Conservation (phyloP, 208 protist genomes). For the Strigomonas culicis region DNA sequence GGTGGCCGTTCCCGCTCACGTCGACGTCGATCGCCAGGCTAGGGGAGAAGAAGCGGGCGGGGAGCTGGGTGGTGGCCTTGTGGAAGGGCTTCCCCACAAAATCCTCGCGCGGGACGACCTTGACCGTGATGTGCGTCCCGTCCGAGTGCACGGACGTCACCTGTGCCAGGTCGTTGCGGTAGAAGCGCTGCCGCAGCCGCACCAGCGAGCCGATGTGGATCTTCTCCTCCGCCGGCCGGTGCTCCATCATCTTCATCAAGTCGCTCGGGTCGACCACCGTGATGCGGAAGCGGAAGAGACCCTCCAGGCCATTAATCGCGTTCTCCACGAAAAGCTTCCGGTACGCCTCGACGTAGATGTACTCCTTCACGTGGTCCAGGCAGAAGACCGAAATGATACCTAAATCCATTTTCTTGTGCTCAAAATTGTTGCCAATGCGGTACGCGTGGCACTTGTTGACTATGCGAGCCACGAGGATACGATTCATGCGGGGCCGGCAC, state of each 20-base stretch:
- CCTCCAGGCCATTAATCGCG: constrained; percentile 81
- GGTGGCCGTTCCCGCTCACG: constrained; percentile 54
- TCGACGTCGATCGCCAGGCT: constrained; percentile 40
- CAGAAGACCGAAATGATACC: constrained; percentile 91
- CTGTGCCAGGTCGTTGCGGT: constrained; percentile 83
- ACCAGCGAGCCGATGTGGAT: constrained; percentile 77
- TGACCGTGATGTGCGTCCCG: constrained; percentile 59
- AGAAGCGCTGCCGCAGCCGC: constrained; percentile 75
- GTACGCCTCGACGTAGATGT: constrained; percentile 91
- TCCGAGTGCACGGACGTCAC: constrained; percentile 60
- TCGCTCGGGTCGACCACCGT: constrained; percentile 79
- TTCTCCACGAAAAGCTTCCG: constrained; percentile 88
- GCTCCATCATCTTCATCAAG: constrained; percentile 89
- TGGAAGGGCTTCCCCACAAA: constrained; percentile 81
- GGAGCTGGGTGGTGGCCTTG: constrained; percentile 61
- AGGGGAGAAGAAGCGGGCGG: constrained; percentile 74
- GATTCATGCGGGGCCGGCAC: constrained; percentile 79
- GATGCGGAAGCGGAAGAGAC: constrained; percentile 84
- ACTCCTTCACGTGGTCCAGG: constrained; percentile 90
- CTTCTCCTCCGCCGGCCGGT: constrained; percentile 55
- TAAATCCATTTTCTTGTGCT: constrained; percentile 75
- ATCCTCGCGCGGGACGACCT: constrained; percentile 83
- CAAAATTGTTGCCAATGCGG: constrained; percentile 76
- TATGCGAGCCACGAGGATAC: constrained; percentile 82
- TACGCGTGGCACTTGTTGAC: constrained; percentile 92